Conservation (phyloP, 257 asterid species). For the Lycium barbarum region DNA sequence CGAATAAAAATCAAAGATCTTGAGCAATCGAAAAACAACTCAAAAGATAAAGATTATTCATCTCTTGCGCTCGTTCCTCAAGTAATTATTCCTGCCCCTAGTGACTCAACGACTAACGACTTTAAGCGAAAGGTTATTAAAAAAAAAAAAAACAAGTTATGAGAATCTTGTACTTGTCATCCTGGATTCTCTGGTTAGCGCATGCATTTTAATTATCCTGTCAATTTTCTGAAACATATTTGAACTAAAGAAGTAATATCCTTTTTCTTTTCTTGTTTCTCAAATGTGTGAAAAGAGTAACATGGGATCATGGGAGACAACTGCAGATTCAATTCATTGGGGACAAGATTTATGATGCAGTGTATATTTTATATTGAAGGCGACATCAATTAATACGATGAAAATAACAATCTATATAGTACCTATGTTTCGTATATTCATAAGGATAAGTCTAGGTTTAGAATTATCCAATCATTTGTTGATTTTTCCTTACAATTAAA, state of each 20-base stretch:
- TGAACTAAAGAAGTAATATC: background rate
- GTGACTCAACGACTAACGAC: background rate
- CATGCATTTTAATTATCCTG: constrained; percentile 22
- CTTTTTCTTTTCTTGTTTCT: background rate
- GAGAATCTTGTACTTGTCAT: constrained; percentile 26
- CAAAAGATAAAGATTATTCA: no score
- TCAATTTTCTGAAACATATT: background rate
- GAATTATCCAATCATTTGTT: background rate
- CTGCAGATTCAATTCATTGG: background rate
- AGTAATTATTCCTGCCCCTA: no score
- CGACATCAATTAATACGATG: background rate
- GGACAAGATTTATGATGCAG: background rate
- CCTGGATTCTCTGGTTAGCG: background rate
- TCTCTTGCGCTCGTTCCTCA: no score
- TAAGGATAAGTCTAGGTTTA: background rate
- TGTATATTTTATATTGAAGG: background rate
- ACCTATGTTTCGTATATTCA: background rate
- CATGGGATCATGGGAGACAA: constrained; percentile 30
- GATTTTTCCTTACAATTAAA: background rate
- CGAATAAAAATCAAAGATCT: no score
- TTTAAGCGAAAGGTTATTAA: background rate
- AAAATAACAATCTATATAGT: background rate
- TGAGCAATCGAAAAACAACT: no score
- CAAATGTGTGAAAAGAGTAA: background rate
- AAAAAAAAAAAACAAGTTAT: background rate